A percentile compares a stretch with the other conserved stretches of the same genome.
Conservation (phyloP, 306 rosid species). For the Leucaena leucocephala region DNA sequence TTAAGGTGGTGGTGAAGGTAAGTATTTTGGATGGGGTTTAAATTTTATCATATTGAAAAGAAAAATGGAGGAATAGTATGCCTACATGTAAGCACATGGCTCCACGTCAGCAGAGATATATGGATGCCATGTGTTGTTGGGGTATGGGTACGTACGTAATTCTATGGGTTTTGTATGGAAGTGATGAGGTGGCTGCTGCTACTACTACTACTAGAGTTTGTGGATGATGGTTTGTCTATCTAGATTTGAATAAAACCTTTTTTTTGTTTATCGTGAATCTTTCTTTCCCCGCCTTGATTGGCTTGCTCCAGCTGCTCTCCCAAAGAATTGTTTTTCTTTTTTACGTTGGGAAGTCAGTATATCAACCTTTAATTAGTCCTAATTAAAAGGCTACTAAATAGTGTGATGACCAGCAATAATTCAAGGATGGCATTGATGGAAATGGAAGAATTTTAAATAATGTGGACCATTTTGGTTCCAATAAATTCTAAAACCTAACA, state of each 20-base stretch:
- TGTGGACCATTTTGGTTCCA: neutral
- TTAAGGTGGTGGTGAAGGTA: slow-evolving; percentile 19
- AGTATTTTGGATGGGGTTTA: slow-evolving; percentile 40
- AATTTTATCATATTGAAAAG: neutral
- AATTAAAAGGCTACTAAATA: neutral
- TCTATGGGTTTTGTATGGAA: slow-evolving; percentile 23
- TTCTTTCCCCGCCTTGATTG: neutral
- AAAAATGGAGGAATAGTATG: slow-evolving; percentile 34
- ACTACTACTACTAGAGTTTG: slow-evolving; percentile 16
- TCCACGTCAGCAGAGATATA: neutral
- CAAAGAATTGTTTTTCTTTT: neutral
- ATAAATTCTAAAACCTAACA: neutral
- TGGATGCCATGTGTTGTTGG: neutral
- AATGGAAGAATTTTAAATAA: neutral
- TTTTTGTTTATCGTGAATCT: too few relatives aligned
- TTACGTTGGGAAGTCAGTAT: neutral
- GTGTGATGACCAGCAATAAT: neutral
- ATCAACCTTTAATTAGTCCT: neutral
- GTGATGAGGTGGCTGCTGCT: slow-evolving; percentile 14
- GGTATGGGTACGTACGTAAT: neutral
- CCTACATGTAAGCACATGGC: neutral
- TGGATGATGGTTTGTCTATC: slow-evolving; percentile 49
- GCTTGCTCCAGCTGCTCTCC: neutral
- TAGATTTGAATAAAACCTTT: slow-evolving; percentile 50
- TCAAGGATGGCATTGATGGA: neutral